These are phyloP conservation scores for Phytophthora ramorum DNA, from an alignment of 352 stramenopile species.

Conservation along the genomic window DNA sequence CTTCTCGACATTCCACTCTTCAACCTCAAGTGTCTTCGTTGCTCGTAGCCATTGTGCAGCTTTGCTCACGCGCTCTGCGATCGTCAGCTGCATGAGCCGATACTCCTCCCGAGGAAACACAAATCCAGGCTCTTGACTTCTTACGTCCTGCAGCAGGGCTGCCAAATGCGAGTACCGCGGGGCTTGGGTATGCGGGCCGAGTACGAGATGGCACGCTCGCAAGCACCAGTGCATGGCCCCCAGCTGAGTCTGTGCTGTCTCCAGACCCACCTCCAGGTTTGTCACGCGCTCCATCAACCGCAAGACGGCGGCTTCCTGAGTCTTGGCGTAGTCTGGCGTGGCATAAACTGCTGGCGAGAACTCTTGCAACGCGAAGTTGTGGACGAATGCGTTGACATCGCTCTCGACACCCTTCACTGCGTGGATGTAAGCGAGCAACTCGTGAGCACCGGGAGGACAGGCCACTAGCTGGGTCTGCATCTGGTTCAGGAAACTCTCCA, in stretches of 20 bases:
- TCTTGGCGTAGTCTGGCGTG: constrained; percentile 42
- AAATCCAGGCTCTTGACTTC: constrained; percentile 50
- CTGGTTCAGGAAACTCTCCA: constrained; percentile 65
- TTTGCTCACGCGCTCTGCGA: constrained; percentile 69
- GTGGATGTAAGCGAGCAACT: constrained; percentile 65
- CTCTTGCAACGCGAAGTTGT: constrained; percentile 47
- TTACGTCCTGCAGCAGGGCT: constrained; percentile 62
- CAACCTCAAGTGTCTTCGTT: constrained; percentile 66
- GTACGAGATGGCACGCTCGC: constrained; percentile 69
- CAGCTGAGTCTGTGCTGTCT: constrained; percentile 58
- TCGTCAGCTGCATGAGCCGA: constrained; percentile 72
- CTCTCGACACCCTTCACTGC: constrained; percentile 49
- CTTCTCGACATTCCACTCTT: constrained; percentile 75
- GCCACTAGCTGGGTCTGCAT: constrained; percentile 65
- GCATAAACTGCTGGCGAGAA: constrained; percentile 64
- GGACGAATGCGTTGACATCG: constrained; percentile 44
- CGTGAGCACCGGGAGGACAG: constrained; percentile 50
- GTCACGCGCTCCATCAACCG: constrained; percentile 70
- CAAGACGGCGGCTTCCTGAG: constrained; percentile 35
- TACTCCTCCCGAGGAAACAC: constrained; percentile 74
- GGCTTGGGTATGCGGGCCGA: constrained; percentile 45
- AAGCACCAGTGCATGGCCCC: constrained; percentile 82
- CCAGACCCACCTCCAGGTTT: constrained; percentile 61
- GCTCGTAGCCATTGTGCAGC: constrained; percentile 71
- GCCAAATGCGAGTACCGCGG: constrained; percentile 79